Conservation (phyloP, 2,329 filamentous ascomycete species). For the Sarocladium oryzae region DNA sequence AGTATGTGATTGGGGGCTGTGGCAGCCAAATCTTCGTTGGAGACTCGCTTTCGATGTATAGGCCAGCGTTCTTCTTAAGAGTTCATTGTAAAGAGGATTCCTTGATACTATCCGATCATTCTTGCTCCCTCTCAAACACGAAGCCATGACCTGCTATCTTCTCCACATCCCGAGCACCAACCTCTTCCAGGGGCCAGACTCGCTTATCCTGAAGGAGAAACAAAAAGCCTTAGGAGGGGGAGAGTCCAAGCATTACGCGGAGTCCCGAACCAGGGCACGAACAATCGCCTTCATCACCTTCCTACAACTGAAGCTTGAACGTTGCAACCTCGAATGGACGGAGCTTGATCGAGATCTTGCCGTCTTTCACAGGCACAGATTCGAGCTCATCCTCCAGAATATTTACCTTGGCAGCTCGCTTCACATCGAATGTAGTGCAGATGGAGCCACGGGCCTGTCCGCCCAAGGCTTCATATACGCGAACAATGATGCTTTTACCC, state of each 20-base stretch:
- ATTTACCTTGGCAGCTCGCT: conserved; percentile 76
- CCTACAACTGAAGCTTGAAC: conserved; percentile 55
- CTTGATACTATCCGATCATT: background rate
- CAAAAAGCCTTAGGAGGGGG: background rate
- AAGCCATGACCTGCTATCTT: no score
- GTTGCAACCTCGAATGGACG: conserved; percentile 83
- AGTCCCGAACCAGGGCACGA: conserved; percentile 13
- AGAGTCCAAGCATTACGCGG: conserved; percentile 8
- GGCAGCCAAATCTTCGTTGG: no score
- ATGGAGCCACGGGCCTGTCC: conserved; percentile 70
- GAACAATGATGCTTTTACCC: conserved; percentile 73
- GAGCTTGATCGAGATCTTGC: conserved; percentile 56
- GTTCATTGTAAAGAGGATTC: background rate
- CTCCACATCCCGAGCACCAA: background rate
- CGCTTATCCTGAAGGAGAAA: background rate
- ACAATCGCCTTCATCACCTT: conserved; percentile 19
- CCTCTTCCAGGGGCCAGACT: no score
- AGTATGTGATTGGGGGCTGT: no score
- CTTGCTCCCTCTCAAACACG: no score
- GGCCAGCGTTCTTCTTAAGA: background rate
- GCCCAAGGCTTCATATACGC: conserved; percentile 84
- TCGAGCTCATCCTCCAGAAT: conserved; percentile 81
- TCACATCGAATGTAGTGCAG: conserved; percentile 61
- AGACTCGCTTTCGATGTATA: no score
- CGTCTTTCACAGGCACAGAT: conserved; percentile 44